Percentiles rank a stretch among this genome's conserved stretches.
phyloP scores from a whole-genome alignment of 2,329 filamentous ascomycete genomes.

The Triangularia verruculosa region DNA sequence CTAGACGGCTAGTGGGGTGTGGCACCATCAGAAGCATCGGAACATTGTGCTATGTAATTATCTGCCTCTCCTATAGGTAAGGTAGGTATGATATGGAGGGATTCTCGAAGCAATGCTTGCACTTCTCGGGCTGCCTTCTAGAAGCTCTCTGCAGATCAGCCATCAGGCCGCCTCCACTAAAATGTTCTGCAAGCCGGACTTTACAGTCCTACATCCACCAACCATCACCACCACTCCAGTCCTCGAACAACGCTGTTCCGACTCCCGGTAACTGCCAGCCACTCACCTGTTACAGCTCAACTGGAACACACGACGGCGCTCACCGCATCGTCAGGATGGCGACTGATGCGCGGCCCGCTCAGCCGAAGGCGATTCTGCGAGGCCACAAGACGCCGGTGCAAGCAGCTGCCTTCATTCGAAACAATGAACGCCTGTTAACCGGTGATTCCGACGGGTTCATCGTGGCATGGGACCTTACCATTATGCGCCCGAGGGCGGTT shows the following conservation, averaged over 20 bases:
- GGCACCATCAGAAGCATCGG: not conserved
- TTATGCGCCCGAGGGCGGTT: slow-evolving; percentile 75
- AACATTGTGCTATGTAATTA: too few relatives aligned
- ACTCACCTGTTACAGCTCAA: not conserved
- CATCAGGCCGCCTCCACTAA: not conserved
- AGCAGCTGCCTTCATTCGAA: slow-evolving; percentile 66
- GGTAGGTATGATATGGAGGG: not conserved
- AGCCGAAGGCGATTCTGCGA: slow-evolving; percentile 67
- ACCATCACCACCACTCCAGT: not conserved
- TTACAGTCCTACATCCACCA: not conserved
- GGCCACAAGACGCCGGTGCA: slow-evolving; percentile 83
- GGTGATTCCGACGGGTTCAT: slow-evolving; percentile 90
- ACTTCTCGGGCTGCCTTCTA: not conserved
- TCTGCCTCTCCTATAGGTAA: too few relatives aligned
- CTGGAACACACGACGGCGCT: not conserved
- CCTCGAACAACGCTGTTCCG: not conserved
- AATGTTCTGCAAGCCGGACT: not conserved
- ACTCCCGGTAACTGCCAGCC: not conserved
- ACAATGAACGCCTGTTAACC: slow-evolving; percentile 74
- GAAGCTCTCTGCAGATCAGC: not conserved
- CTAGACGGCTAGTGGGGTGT: not conserved
- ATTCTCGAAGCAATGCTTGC: not conserved
- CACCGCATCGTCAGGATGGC: slow-evolving; percentile 24
- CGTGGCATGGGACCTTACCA: slow-evolving; percentile 78
- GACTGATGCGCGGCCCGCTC: slow-evolving; percentile 31